A percentile compares a stretch with the other conserved stretches of the same genome.
Evolutionary conservation across 2,329 filamentous ascomycete species (phyloP).

Genomic region (Ophiosphaerella herpotricha): DNA sequence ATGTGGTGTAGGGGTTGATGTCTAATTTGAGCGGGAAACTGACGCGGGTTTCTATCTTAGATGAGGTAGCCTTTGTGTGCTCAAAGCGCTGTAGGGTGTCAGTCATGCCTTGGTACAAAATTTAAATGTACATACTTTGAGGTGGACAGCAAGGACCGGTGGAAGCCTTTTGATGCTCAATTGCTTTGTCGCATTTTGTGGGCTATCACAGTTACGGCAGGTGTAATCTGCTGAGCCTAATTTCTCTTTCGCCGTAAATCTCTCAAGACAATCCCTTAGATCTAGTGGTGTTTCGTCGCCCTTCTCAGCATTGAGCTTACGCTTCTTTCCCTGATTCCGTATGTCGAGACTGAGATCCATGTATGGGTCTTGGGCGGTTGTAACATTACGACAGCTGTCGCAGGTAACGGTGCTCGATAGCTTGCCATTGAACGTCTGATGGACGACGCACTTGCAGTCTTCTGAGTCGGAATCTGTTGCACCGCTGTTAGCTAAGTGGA

Average conservation of each 20-base stretch:
- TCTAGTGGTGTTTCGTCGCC: constrained; percentile 45
- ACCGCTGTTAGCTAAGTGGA: constrained; percentile 79
- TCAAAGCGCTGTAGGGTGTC: constrained; percentile 66
- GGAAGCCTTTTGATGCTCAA: constrained; percentile 83
- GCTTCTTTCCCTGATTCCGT: constrained; percentile 73
- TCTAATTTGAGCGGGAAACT: constrained; percentile 86
- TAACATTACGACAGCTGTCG: constrained; percentile 81
- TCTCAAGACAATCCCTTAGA: constrained; percentile 70
- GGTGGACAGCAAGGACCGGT: constrained; percentile 86
- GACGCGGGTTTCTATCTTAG: constrained; percentile 86
- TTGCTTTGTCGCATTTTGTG: constrained; percentile 80
- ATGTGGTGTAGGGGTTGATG: constrained; percentile 86
- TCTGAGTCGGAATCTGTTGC: constrained; percentile 37
- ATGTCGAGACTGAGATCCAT: constrained; percentile 88
- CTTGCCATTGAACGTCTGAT: constrained; percentile 93
- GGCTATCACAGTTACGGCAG: constrained; percentile 76
- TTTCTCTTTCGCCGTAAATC: constrained; percentile 85
- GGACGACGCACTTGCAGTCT: constrained; percentile 84
- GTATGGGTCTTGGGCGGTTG: constrained; percentile 83
- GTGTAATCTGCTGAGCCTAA: constrained; percentile 76
- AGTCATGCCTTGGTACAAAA: constrained; percentile 1
- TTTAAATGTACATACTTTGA: constrained; percentile 67
- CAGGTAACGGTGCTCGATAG: constrained; percentile 90
- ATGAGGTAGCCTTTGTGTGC: constrained; percentile 73
- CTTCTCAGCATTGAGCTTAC: constrained; percentile 51